Evolutionary conservation across 768 basidiomycete genomes (phyloP).

Genomic region (Rhodotorula sphaerocarpa): DNA sequence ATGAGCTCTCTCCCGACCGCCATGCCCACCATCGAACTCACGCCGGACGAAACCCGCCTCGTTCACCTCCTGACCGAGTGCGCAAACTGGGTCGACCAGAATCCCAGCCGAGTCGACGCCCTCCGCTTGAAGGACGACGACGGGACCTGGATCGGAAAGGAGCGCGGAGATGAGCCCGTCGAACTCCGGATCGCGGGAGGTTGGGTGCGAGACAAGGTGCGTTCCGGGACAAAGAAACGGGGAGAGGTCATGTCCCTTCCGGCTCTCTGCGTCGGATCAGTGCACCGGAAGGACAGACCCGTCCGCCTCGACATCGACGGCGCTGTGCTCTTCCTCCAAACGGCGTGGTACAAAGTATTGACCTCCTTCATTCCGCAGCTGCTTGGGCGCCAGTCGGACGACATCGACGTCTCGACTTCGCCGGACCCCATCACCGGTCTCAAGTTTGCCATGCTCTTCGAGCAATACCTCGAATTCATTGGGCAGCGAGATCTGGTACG

Average conservation of each 20-base stretch:
- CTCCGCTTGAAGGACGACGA: constrained; percentile 28
- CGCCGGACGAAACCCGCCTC: constrained; percentile 17
- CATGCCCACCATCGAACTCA: constrained; percentile 22
- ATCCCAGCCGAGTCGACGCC: constrained; percentile 14
- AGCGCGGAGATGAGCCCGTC: constrained; percentile 50
- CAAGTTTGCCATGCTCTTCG: constrained; percentile 72
- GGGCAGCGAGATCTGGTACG: constrained; percentile 47
- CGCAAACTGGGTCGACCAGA: constrained; percentile 29
- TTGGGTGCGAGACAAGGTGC: constrained; percentile 97
- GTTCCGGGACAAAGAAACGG: too few species aligned
- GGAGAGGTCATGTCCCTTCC: too few species aligned
- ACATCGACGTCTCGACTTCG: constrained; percentile 85
- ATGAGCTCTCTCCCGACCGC: background rate
- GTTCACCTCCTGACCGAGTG: constrained; percentile 25
- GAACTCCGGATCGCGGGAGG: constrained; percentile 88
- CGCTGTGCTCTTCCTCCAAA: too few species aligned
- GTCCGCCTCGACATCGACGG: too few species aligned
- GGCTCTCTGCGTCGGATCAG: too few species aligned
- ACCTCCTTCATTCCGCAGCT: too few species aligned
- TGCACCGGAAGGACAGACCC: too few species aligned
- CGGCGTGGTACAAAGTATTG: too few species aligned
- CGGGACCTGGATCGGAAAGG: constrained; percentile 45
- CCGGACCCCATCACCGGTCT: constrained; percentile 69
- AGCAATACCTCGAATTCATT: constrained; percentile 55
- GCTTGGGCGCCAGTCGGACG: constrained; percentile 69